Evolutionary conservation across 768 basidiomycete genomes (phyloP).

Genomic region (Clavaria fumosa): DNA sequence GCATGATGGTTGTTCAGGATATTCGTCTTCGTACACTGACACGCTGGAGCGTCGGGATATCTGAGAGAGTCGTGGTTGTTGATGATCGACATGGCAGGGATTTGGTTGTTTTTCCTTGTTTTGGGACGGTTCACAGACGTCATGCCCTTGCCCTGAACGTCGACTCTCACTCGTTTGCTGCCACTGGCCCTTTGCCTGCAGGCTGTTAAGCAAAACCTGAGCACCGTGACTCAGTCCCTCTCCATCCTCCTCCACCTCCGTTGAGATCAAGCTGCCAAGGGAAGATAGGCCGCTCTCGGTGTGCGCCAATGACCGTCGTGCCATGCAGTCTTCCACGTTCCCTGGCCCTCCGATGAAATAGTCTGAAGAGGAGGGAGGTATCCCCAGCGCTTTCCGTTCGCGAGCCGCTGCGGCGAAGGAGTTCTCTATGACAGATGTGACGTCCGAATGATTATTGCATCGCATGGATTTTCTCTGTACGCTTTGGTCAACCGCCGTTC

Average conservation of each 20-base stretch:
- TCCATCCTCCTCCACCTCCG: conserved; percentile 22
- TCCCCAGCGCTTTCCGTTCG: conserved; percentile 37
- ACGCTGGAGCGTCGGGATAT: not conserved
- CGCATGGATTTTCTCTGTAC: too few relatives aligned
- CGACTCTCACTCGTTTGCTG: not conserved
- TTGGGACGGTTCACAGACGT: not conserved
- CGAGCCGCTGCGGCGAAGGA: conserved; percentile 25
- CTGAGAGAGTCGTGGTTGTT: conserved; percentile 2
- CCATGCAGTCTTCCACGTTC: conserved; percentile 7
- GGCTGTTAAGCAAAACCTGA: conserved; percentile 29
- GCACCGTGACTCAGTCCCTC: conserved; percentile 32
- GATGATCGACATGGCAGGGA: not conserved
- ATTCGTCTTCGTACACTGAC: not conserved
- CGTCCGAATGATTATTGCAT: conserved; percentile 10
- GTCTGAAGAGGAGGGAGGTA: conserved; percentile 30
- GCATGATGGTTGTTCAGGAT: not conserved
- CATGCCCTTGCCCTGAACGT: not conserved
- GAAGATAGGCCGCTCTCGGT: conserved; percentile 35
- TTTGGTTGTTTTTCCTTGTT: not conserved
- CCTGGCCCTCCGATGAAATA: conserved; percentile 10
- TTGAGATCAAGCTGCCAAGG: conserved; percentile 24
- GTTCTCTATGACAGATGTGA: conserved; percentile 13
- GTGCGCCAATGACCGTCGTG: conserved; percentile 17
- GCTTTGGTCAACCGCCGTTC: too few relatives aligned
- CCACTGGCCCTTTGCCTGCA: conserved; percentile 18